Percentiles rank a stretch among this genome's conserved stretches.
phyloP scores from a whole-genome alignment of 192 early-diverging fungal genomes.

The Coemansia sp. region DNA sequence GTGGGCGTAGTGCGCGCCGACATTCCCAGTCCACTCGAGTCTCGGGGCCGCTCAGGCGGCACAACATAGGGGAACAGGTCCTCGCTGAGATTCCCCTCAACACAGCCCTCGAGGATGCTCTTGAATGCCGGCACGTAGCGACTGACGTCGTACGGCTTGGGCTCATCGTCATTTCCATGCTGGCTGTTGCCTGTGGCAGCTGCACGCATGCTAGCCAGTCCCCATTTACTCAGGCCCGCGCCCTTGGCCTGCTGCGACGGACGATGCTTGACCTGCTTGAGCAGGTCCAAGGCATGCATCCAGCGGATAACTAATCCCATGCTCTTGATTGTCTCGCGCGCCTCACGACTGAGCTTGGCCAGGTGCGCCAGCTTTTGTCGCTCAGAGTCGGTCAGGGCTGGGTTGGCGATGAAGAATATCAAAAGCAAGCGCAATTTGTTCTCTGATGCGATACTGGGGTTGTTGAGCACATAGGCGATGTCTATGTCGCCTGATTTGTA shows the following conservation, averaged over 20 bases:
- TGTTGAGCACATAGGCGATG: constrained; percentile 47
- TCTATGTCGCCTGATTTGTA: constrained; percentile 49
- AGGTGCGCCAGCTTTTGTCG: constrained; percentile 46
- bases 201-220: constrained; percentile 29
- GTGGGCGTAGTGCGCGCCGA: constrained; percentile 23
- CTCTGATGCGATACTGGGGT: constrained; percentile 43
- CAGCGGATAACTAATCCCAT: constrained; percentile 53
- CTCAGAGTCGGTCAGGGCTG: constrained; percentile 42
- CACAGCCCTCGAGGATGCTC: constrained; percentile 38
- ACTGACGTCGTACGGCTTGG: constrained; percentile 44
- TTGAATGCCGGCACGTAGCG: constrained; percentile 49
- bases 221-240: constrained; percentile 40
- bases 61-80: constrained; percentile 54
- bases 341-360: constrained; percentile 46
- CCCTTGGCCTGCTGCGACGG: constrained; percentile 32
- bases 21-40: constrained; percentile 17
- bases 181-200: constrained; percentile 5
- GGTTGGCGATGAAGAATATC: constrained; percentile 48
- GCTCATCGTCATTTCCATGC: constrained; percentile 19
- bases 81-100: constrained; percentile 48
- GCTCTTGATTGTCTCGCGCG: constrained; percentile 47
- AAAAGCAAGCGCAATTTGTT: constrained; percentile 48
- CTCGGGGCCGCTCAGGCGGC: constrained; percentile 45
- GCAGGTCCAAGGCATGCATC: constrained; percentile 49
- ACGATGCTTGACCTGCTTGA: constrained; percentile 42